These are phyloP conservation scores for Gossypium laxum DNA, from an alignment of 441 rosid species.

Conservation along the genomic window DNA sequence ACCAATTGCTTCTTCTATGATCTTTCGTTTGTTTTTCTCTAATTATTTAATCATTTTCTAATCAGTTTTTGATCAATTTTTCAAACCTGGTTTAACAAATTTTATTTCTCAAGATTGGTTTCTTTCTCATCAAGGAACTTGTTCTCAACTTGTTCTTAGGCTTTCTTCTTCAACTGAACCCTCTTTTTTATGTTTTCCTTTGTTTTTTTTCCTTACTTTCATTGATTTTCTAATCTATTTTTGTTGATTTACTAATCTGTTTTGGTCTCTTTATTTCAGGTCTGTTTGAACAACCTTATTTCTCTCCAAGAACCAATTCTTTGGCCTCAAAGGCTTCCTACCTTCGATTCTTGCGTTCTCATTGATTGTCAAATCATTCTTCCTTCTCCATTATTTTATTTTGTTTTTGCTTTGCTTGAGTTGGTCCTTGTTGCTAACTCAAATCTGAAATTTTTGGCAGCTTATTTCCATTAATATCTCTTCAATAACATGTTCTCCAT, in stretches of 20 bases:
- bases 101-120: not conserved
- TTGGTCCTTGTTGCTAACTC: not conserved
- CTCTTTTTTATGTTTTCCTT: not conserved
- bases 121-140: not conserved
- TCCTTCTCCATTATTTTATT: not conserved
- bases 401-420: not conserved
- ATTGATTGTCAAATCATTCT: not conserved
- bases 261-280: not conserved
- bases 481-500: not conserved
- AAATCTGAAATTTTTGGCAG: not conserved
- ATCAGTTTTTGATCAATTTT: not conserved
- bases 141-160: not conserved
- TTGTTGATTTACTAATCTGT: not conserved
- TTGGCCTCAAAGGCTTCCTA: not conserved
- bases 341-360: not conserved
- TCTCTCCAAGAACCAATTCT: not conserved
- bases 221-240: not conserved
- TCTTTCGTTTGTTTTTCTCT: not conserved
- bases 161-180: not conserved
- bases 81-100: not conserved
- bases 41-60: not conserved
- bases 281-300: not conserved
- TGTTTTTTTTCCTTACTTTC: not conserved
- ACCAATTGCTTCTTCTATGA: not conserved
- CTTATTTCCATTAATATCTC: not conserved